Conservation (phyloP, 495 filamentous ascomycete genomes). For the Podospora appendiculata region DNA sequence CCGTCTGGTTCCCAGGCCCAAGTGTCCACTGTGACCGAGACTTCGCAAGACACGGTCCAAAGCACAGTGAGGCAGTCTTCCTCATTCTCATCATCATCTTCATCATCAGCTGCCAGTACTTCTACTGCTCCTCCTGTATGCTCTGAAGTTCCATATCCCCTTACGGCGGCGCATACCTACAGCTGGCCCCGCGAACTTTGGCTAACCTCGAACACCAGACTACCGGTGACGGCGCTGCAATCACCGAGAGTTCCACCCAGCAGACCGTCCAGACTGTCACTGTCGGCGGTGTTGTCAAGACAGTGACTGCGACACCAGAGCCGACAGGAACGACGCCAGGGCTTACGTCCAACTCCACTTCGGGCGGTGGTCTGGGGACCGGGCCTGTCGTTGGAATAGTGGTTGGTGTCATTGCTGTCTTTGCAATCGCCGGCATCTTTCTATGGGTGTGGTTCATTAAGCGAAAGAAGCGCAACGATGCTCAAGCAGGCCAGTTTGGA, state of each 20-base stretch:
- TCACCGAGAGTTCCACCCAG: neutral
- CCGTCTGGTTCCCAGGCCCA: conserved; percentile 4
- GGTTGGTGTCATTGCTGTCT: conserved; percentile 29
- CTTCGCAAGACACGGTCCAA: conserved; percentile 23
- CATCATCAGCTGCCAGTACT: conserved; percentile 4
- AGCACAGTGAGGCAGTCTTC: conserved; percentile 21
- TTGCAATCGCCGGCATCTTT: conserved; percentile 17
- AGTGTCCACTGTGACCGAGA: conserved; percentile 24
- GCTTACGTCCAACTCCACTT: conserved; percentile 1
- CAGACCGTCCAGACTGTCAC: conserved; percentile 31
- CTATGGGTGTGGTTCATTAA: conserved; percentile 28
- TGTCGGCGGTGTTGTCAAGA: conserved; percentile 30
- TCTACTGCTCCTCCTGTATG: conserved; percentile 24
- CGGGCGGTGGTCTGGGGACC: conserved; percentile 20
- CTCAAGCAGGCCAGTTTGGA: conserved; percentile 12
- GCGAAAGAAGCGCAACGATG: conserved; percentile 16
- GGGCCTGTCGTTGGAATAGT: conserved; percentile 35
- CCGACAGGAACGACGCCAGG: conserved; percentile 11
- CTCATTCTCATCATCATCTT: neutral
- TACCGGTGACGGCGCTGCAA: neutral
- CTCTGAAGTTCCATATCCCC: conserved; percentile 4
- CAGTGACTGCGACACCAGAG: conserved; percentile 30
- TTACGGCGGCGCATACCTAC: conserved; percentile 5
- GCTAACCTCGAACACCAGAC: conserved; percentile 4
- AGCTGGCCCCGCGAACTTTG: neutral